Conservation (phyloP, 2,329 filamentous ascomycete genomes). For the Colletotrichum sp. region DNA sequence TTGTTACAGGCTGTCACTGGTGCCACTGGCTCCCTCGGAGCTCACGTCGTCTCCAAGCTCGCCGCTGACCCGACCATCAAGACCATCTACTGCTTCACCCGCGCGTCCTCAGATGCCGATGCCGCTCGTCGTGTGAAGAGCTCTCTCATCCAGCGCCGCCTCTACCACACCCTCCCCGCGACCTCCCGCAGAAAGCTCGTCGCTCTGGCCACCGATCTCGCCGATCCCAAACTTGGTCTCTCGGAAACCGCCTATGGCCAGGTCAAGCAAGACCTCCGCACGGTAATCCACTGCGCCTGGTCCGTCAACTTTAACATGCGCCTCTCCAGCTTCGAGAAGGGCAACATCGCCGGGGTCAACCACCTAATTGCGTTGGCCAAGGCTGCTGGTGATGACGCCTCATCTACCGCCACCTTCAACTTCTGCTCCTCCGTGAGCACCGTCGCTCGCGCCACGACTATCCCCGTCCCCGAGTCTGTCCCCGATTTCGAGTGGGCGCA, state of each 20-base stretch:
- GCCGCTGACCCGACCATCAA: slow-evolving; percentile 59
- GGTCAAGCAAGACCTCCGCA: slow-evolving; percentile 36
- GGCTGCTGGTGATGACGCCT: not conserved
- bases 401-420: slow-evolving; percentile 38
- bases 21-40: slow-evolving; percentile 68
- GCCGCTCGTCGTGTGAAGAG: slow-evolving; percentile 26
- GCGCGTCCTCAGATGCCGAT: slow-evolving; percentile 36
- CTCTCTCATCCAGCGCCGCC: slow-evolving; percentile 33
- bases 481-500: slow-evolving; percentile 42
- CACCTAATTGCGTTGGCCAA: slow-evolving; percentile 46
- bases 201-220: slow-evolving; percentile 41
- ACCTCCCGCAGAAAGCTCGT: slow-evolving; percentile 15
- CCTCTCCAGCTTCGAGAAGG: slow-evolving; percentile 52
- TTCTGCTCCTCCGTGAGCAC: slow-evolving; percentile 57
- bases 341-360: slow-evolving; percentile 48
- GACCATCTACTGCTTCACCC: slow-evolving; percentile 56
- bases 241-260: slow-evolving; percentile 26
- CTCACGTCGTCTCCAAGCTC: slow-evolving; percentile 65
- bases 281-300: slow-evolving; percentile 58
- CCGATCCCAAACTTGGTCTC: slow-evolving; percentile 44
- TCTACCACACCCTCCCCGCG: slow-evolving; percentile 31
- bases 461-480: slow-evolving; percentile 37
- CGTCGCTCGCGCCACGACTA: slow-evolving; percentile 35
- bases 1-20: slow-evolving; percentile 58
- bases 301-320: slow-evolving; percentile 62